A percentile compares a stretch with the other conserved stretches of the same genome.
Evolutionary conservation across 768 basidiomycete genomes (phyloP).

Genomic region (Lentinula detonsa): DNA sequence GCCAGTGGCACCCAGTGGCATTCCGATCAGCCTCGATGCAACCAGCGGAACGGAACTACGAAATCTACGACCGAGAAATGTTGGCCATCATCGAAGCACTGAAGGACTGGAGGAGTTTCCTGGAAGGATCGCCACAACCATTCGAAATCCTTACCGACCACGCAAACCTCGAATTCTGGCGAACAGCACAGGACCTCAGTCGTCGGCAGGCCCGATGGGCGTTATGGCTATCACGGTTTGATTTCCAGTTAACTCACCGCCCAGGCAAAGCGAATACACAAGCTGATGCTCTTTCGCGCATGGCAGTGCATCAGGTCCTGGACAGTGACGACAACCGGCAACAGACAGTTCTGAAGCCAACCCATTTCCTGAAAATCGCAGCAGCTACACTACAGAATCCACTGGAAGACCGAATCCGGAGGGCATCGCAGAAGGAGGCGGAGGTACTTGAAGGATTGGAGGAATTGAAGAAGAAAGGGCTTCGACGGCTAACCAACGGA

Average conservation of each 20-base stretch:
- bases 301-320: no score
- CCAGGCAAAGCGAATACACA: no score
- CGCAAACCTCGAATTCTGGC: constrained; percentile 8
- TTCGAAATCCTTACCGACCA: constrained; percentile 2
- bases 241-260: constrained; percentile 6
- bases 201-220: constrained; percentile 2
- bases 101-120: constrained; percentile 8
- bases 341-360: no score
- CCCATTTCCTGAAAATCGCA: no score
- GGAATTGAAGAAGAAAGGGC: no score
- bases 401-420: no score
- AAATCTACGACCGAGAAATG: constrained; percentile 13
- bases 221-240: constrained; percentile 16
- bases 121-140: constrained; percentile 8
- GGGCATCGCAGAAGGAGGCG: no score
- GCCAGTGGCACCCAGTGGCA: not conserved
- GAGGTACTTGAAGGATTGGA: no score
- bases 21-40: not conserved
- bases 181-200: constrained; percentile 6
- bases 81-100: constrained; percentile 1
- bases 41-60: not conserved
- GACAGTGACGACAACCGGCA: no score
- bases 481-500: no score
- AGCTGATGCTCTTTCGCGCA: no score
- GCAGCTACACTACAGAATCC: no score